Evolutionary conservation across 1,284 basidiomycete species (phyloP).

Genomic region (Sanghuangporus weigelae): DNA sequence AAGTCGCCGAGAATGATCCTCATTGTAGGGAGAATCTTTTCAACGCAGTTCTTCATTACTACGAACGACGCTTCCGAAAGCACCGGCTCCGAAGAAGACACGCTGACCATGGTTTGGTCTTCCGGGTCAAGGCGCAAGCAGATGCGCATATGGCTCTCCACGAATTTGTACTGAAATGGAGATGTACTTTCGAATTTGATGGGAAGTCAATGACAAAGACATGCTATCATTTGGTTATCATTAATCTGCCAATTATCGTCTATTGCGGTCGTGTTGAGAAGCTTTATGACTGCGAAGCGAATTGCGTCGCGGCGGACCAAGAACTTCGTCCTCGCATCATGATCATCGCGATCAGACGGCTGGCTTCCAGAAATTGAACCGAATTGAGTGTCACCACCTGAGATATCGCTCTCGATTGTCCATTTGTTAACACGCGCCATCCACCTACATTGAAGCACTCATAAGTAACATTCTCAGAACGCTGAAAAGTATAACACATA

Average conservation of each 20-base stretch:
- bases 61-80: neutral
- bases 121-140: neutral
- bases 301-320: neutral
- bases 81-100: neutral
- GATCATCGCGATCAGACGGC: neutral
- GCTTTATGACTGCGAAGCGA: neutral
- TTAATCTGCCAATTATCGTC: neutral
- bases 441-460: neutral
- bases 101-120: neutral
- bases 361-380: neutral
- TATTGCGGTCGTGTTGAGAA: neutral
- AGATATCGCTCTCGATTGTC: neutral
- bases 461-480: neutral
- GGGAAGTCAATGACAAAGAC: neutral
- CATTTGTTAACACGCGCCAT: neutral
- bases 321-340: neutral
- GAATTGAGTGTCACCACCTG: neutral
- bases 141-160: neutral
- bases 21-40: neutral
- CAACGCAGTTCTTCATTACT: neutral
- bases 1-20: neutral
- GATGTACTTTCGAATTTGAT: neutral
- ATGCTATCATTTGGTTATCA: neutral
- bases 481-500: neutral
- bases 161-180: neutral